A percentile compares a stretch with the other conserved stretches of the same genome.
Evolutionary conservation across 345 rosid genomes (phyloP).

Genomic region (Arabidopsis suecica): DNA sequence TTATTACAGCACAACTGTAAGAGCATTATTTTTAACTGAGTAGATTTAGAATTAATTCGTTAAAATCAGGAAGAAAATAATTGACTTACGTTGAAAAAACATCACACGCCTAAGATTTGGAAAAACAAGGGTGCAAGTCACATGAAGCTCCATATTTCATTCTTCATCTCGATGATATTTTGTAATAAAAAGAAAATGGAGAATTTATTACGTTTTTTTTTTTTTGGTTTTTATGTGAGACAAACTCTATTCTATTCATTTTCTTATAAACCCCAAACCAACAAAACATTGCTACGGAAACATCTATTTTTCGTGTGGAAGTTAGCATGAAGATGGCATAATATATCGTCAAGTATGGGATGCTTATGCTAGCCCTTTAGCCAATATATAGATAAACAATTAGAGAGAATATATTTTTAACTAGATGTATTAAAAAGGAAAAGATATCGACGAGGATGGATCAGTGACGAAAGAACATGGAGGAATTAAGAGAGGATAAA

Average conservation of each 20-base stretch:
- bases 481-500: not conserved
- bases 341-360: not conserved
- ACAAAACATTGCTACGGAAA: slow-evolving; percentile 1
- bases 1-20: no score
- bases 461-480: slow-evolving; percentile 28
- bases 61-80: not conserved
- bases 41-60: not conserved
- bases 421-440: not conserved
- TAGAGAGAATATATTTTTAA: not conserved
- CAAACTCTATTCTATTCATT: not conserved
- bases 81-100: not conserved
- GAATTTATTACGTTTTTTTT: not conserved
- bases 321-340: not conserved
- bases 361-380: not conserved
- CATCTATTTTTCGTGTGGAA: not conserved
- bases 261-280: not conserved
- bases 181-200: no score
- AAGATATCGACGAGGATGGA: slow-evolving; percentile 14
- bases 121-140: not conserved
- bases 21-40: no score
- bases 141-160: slow-evolving; percentile 24
- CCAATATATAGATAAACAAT: not conserved
- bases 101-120: slow-evolving; percentile 2
- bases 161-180: not conserved
- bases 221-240: not conserved